Percentiles rank a stretch among this genome's conserved stretches.
These are phyloP conservation scores for Fusarium odoratissimum DNA, from an alignment of 2,329 filamentous ascomycete genomes.

Conservation along the genomic window DNA sequence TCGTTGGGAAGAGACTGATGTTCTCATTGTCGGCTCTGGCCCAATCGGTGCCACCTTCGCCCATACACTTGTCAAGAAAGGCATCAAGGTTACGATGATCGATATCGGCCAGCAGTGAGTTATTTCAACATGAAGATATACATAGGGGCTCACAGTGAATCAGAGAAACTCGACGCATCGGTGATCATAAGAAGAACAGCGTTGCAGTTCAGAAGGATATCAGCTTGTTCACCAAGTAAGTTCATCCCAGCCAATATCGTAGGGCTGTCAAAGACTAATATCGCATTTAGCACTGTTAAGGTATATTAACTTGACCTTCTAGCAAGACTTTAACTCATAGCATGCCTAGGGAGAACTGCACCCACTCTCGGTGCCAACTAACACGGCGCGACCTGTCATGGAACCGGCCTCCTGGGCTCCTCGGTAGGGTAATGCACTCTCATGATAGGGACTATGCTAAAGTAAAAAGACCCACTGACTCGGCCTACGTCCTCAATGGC, in stretches of 20 bases:
- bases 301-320: background rate
- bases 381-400: background rate
- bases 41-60: constrained; percentile 11
- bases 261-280: background rate
- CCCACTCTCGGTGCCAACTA: background rate
- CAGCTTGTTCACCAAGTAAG: constrained; percentile 9
- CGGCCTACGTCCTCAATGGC: background rate
- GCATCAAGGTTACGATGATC: constrained; percentile 7
- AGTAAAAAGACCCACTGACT: background rate
- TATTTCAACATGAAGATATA: too few relatives aligned
- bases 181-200: constrained; percentile 15
- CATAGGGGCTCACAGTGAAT: background rate
- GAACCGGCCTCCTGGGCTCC: background rate
- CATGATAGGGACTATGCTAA: fast-evolving
- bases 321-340: background rate
- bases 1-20: background rate
- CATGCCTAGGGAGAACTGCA: background rate
- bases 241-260: background rate
- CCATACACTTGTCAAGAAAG: background rate
- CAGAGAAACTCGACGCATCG: background rate
- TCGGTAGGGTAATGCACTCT: background rate
- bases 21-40: constrained; percentile 4
- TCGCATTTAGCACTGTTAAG: background rate
- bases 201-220: constrained; percentile 13
- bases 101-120: constrained; percentile 6